Evolutionary conservation across 192 early-diverging fungal genomes (phyloP), one percentile per base, ranked within the genome.

Genomic region (Chytriomyces hyalinus): DNA sequence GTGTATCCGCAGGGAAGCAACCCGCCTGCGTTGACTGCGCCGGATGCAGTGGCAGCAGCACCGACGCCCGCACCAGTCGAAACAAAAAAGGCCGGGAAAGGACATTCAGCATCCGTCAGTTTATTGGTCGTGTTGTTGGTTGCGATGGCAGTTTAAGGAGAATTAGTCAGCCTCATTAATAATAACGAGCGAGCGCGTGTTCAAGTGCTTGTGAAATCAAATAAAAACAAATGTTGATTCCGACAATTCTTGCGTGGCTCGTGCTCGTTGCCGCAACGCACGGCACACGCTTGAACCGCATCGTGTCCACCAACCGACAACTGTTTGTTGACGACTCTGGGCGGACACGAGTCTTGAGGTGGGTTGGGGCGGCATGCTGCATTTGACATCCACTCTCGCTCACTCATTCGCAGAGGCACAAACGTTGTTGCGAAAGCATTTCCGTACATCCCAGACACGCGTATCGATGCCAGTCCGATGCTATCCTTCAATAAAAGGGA

Each of bases 301-400:
- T 78, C 69, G 60, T 61, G 9, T 70, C 77, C 6, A 62, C 49
- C 9, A 72, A 71, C 51, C 49, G 61, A 24, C 45, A 28, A 6
- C 70, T 71, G 20, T 78, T 78, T 4, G 17, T 72, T 43, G 77
- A 78, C 49, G 77, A 78, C 20, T 46, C 73, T 4, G 77, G 77
- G 3, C 50, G 77, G 47, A 72, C 77, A 6, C 49, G 77, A 8
- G 65, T 78, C 68, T 78, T 78, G 44, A 60, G 77, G 77, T 78
- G 6, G 20, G 68, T 63, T 2, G n/a, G 5, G 24, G 45, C 17
- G n/a, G 11, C 46, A 49, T 48, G 10, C 3, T 10, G 15, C 10
- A 48, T 10, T 24, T 71, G 24, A 43, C 10, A 59, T 10, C 53
- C 11, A 3, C 69, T 59, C 43, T 11, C 26, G 17, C 26, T 47